phyloP scores from a whole-genome alignment of 306 rosid species.

The Ammopiptanthus mongolicus region DNA sequence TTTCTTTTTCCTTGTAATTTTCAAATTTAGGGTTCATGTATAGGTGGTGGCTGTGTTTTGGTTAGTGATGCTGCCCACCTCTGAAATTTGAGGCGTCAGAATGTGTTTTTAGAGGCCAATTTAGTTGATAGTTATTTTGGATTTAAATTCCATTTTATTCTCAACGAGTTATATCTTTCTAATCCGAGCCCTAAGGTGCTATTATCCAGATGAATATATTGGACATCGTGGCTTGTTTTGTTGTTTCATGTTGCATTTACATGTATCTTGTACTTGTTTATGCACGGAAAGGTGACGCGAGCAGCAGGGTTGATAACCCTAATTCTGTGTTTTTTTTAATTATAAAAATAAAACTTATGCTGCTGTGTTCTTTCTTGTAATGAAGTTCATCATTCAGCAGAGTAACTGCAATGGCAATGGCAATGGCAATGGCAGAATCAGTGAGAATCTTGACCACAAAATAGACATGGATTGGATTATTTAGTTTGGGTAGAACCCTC shows the following conservation, averaged over 20 bases:
- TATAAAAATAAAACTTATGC: background rate
- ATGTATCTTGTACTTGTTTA: background rate
- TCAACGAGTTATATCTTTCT: slow-evolving; percentile 1
- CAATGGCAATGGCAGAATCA: background rate
- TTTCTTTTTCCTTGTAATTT: slow-evolving; percentile 38
- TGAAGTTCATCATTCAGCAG: background rate
- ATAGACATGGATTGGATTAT: no score
- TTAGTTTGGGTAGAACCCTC: no score
- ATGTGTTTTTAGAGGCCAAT: slow-evolving; percentile 63
- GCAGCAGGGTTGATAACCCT: background rate
- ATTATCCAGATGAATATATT: background rate
- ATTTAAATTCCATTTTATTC: slow-evolving; percentile 24
- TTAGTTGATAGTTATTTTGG: slow-evolving; percentile 46
- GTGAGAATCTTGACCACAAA: no score
- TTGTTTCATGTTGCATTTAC: background rate
- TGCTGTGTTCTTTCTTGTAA: background rate
- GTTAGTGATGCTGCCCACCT: slow-evolving; percentile 83
- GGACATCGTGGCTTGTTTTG: background rate
- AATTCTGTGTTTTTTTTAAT: background rate
- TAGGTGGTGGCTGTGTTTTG: slow-evolving; percentile 88
- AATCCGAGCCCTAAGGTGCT: background rate
- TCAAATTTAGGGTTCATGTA: slow-evolving; percentile 60
- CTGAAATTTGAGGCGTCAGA: slow-evolving; percentile 70
- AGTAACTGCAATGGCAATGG: background rate
- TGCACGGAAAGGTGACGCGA: background rate